Base-by-base conservation (phyloP, 2,329 filamentous ascomycete genomes). In the Arachnopeziza araneosa region DNA sequence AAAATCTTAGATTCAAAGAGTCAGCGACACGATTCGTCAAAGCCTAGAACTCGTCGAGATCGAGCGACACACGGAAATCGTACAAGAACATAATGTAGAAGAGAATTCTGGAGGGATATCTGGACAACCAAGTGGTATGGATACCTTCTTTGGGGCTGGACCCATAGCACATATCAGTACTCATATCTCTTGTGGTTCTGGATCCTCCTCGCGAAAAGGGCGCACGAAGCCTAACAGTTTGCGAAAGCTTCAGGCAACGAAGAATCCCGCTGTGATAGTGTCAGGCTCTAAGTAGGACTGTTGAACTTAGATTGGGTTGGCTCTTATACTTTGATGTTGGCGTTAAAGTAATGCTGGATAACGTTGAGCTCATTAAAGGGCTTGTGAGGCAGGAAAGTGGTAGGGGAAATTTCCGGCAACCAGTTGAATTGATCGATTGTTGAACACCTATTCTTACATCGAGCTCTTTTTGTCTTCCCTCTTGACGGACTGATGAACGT, bases 1-100 rank as follows among this genome's bases (percentile, higher is more conserved):
- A n/a, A 19, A 24, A 52, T 1, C 19, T 24, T 24, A 61, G 60
- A 48, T 59, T 4, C 49, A 52, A 17, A 55, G 26, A 51, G 17
- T 58, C 50, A 54, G 23, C 32, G 23, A 61, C 10, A 51, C 48
- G 19, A 30, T 58, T 8, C 60, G 60, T 22, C 53, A 30, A 10
- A 53, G 52, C 21, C 24, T 59, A 21, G 60, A 59, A 48, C 17
- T 50, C 7, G 54, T 61, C 32, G 55, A 61, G 32, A 61, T 61
- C 21, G 24, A 58, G n/a, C 55, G 48, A 9, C 52, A 50, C n/a
- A 54, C 58, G 2, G 30, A 49, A 17, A 21, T 61, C 12, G 22
- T 56, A 2, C 60, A 61, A 36, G 44, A 58, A 19, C 24, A 12
- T 9, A 54, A 56, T n/a, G 44, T 52, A 2, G 56, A 53, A 5